These are phyloP conservation scores for Mycogone perniciosa DNA, from an alignment of 2,329 filamentous ascomycete genomes.

Conservation along the genomic window DNA sequence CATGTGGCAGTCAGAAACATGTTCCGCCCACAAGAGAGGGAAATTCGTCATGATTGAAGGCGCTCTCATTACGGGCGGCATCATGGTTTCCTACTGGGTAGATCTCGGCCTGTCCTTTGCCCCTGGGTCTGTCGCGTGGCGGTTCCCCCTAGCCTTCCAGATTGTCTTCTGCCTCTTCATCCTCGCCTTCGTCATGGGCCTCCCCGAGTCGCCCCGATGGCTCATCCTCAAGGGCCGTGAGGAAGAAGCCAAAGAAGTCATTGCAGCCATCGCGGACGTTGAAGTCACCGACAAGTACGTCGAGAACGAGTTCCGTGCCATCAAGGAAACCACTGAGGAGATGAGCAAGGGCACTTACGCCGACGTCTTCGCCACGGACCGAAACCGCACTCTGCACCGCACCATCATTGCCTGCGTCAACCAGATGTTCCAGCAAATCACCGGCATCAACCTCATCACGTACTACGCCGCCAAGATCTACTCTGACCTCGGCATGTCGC, in stretches of 20 bases:
- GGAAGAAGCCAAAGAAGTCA: conserved; percentile 41
- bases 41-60: conserved; percentile 57
- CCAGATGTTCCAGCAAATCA: conserved; percentile 61
- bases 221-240: conserved; percentile 40
- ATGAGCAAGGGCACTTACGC: conserved; percentile 53
- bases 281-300: conserved; percentile 52
- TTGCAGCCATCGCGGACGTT: conserved; percentile 48
- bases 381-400: conserved; percentile 52
- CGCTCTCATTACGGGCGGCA: conserved; percentile 50
- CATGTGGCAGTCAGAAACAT: conserved; percentile 57
- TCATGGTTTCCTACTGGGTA: conserved; percentile 55
- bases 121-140: conserved; percentile 38
- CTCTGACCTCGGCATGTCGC: conserved; percentile 44
- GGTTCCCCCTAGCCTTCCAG: conserved; percentile 52
- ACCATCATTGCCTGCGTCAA: conserved; percentile 55
- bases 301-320: conserved; percentile 51
- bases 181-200: conserved; percentile 42
- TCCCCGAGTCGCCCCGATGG: conserved; percentile 50
- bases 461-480: conserved; percentile 59
- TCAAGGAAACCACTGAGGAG: conserved; percentile 64
- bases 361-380: conserved; percentile 51
- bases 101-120: conserved; percentile 52
- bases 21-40: conserved; percentile 50
- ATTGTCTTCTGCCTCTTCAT: conserved; percentile 55
- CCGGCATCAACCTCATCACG: conserved; percentile 56